Base-by-base conservation (phyloP, 106 monocot species). In the Apostasia shenzhenica region DNA sequence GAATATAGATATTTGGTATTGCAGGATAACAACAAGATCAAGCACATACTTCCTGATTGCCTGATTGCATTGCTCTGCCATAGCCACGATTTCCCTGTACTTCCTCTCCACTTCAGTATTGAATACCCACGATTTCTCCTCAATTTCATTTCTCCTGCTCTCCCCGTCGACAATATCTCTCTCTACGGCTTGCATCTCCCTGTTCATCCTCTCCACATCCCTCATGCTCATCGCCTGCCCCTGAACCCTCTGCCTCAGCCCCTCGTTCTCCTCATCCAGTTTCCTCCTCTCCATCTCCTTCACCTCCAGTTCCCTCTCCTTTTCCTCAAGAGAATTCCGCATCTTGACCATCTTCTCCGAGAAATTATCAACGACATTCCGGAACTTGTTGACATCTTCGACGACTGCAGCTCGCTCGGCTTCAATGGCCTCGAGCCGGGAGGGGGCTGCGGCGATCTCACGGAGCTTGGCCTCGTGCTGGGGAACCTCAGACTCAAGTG, bases 141-240 rank as follows among this genome's bases (percentile, higher is more conserved):
- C 95, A 46, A 78, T 45, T 0, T 57, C 70, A 48, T 63, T 84
- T 58, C 83, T 78, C 53, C 67, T 76, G 3, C 45, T 77, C 76
- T 89, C 85, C 1, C 71, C 77, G 71, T 92, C 89, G 5, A 61
- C 74, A 14, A 89, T 76, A 11, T 89, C 95, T 47, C 78, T 78
- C 71, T 95, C 95, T 49, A 95, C 52, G 0, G 69, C 77, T 67
- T 80, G 80, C 57, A 95, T 14, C 75, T 95, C 95, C 72, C 86
- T 79, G 69, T 65, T 73, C 92, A 89, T 92, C 75, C 86, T 84
- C 66, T 95, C 92, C 56, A 73, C 83, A 55, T 92, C 92, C 71
- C 86, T 76, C 48, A 79, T 76, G 41, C 80, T 81, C 56, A 95
- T 67, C 1, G 70, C 78, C 70, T 95, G 95, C n/a, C 65, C 71